These are phyloP conservation scores for Neoarthrinium moseri DNA, from an alignment of 2,329 filamentous ascomycete species.

Conservation along the genomic window DNA sequence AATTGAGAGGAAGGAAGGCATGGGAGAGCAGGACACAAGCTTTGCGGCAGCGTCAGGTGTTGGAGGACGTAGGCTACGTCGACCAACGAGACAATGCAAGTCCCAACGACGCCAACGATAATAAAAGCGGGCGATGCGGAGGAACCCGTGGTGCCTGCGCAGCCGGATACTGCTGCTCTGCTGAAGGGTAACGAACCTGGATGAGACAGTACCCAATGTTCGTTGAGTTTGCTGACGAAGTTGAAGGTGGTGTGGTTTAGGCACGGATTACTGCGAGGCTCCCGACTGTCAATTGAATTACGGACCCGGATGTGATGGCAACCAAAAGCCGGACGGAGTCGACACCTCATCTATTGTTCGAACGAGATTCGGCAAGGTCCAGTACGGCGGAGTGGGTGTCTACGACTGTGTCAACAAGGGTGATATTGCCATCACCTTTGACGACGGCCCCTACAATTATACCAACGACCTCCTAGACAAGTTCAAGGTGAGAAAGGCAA, in stretches of 20 bases:
- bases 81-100: slow-evolving; percentile 14
- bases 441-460: slow-evolving; percentile 62
- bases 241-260: slow-evolving; percentile 25
- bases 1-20: slow-evolving; percentile 20
- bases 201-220: not conserved
- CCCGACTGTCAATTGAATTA: slow-evolving; percentile 37
- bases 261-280: slow-evolving; percentile 23
- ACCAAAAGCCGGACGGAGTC: slow-evolving; percentile 39
- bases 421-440: slow-evolving; percentile 61
- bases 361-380: slow-evolving; percentile 43
- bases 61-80: slow-evolving; percentile 10
- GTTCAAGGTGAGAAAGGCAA: slow-evolving; percentile 21
- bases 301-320: slow-evolving; percentile 46
- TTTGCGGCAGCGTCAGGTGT: not conserved
- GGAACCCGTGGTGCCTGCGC: slow-evolving; percentile 22
- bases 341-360: slow-evolving; percentile 44
- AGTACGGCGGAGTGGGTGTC: slow-evolving; percentile 45
- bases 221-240: not conserved
- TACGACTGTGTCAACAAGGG: slow-evolving; percentile 49
- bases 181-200: slow-evolving; percentile 23
- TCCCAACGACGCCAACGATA: slow-evolving; percentile 13
- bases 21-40: slow-evolving; percentile 15
- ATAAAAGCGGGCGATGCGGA: slow-evolving; percentile 22
- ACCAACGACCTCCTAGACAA: slow-evolving; percentile 59
- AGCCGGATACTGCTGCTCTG: slow-evolving; percentile 28